Conservation (phyloP, 495 filamentous ascomycete genomes). For the Lasiosphaeriaceae sp. region DNA sequence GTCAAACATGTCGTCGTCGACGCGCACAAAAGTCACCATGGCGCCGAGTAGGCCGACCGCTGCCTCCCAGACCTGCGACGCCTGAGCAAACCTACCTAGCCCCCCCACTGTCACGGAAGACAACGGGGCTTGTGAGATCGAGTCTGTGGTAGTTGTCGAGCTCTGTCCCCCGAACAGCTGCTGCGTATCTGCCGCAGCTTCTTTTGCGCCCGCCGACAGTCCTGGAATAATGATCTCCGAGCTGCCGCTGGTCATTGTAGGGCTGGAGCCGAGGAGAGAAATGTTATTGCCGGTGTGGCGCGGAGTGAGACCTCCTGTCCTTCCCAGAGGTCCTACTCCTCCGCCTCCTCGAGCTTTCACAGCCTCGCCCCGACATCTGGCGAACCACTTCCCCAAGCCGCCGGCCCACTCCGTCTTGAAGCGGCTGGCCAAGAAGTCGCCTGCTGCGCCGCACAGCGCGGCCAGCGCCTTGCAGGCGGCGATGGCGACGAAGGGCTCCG, state of each 20-base stretch:
- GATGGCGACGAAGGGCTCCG: slow-evolving; percentile 69
- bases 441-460: slow-evolving; percentile 59
- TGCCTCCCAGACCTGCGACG: slow-evolving; percentile 56
- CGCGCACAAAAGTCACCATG: slow-evolving; percentile 52
- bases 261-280: no score
- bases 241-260: no score
- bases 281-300: no score
- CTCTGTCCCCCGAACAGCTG: no score
- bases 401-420: slow-evolving; percentile 66
- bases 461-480: slow-evolving; percentile 63
- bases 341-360: slow-evolving; percentile 26
- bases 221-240: no score
- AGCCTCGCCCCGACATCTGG: slow-evolving; percentile 29
- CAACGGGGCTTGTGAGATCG: background rate
- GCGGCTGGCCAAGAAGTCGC: slow-evolving; percentile 73
- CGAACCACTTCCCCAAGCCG: slow-evolving; percentile 44
- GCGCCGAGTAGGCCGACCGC: slow-evolving; percentile 49
- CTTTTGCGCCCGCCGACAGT: no score
- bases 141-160: background rate
- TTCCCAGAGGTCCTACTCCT: slow-evolving; percentile 23
- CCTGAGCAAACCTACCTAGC: slow-evolving; percentile 51
- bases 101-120: slow-evolving; percentile 10
- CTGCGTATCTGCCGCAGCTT: no score
- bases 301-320: slow-evolving; percentile 8
- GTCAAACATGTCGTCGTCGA: slow-evolving; percentile 64